Conservation (phyloP, 768 basidiomycete genomes). For the Xerocomellus chrysenteron region DNA sequence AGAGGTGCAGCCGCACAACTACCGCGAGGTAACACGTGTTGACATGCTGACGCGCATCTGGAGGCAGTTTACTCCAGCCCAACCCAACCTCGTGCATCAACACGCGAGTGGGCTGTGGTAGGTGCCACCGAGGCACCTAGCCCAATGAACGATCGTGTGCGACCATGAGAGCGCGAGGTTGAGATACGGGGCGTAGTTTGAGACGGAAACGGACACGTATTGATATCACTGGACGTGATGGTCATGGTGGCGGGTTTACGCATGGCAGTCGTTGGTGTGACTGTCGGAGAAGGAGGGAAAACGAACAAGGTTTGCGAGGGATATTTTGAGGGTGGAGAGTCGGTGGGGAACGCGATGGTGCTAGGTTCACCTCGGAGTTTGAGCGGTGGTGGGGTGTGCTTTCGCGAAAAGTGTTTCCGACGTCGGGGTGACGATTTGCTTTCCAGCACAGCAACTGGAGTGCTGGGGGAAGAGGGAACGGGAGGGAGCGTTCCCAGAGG, state of each 20-base stretch:
- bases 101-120: conserved; percentile 79
- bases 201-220: conserved; percentile 53
- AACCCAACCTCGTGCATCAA: conserved; percentile 81
- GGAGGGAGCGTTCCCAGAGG: conserved; percentile 63
- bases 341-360: conserved; percentile 27
- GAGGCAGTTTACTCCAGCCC: conserved; percentile 42
- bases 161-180: conserved; percentile 62
- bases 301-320: conserved; percentile 80
- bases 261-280: conserved; percentile 46
- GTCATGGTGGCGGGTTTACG: conserved; percentile 81
- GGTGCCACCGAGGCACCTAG: conserved; percentile 66
- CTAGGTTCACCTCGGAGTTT: conserved; percentile 40
- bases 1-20: conserved; percentile 12
- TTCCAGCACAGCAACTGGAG: conserved; percentile 44
- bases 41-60: conserved; percentile 4
- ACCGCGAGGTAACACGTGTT: conserved; percentile 8
- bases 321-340: conserved; percentile 23
- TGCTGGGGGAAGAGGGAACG: conserved; percentile 71
- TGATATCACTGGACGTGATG: conserved; percentile 58
- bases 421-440: conserved; percentile 33
- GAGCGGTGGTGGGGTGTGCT: conserved; percentile 55
- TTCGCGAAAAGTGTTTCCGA: conserved; percentile 53
- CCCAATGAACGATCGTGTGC: conserved; percentile 73
- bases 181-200: conserved; percentile 68
- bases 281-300: conserved; percentile 74